Evolutionary conservation across 2,329 filamentous ascomycete genomes (phyloP).

Genomic region (Colletotrichum lupini): DNA sequence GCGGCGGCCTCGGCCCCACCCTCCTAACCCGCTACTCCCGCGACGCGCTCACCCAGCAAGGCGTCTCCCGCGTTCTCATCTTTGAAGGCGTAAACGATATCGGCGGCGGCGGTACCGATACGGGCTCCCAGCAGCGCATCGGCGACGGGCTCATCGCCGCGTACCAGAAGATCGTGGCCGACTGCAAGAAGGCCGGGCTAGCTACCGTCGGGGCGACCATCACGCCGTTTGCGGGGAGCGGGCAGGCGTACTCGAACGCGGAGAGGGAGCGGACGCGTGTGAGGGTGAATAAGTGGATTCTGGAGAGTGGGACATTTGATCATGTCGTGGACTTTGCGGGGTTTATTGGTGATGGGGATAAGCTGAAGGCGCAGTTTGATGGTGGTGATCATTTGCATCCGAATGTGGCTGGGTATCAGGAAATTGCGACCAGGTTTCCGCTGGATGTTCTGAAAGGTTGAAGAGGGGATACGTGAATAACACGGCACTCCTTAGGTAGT

Average conservation of each 20-base stretch:
- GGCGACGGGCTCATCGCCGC: constrained; percentile 65
- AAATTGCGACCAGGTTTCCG: constrained; percentile 68
- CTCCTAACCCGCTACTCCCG: constrained; percentile 70
- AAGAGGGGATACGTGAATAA: background rate
- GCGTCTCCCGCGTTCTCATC: constrained; percentile 70
- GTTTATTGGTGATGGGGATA: constrained; percentile 62
- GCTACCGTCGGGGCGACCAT: constrained; percentile 73
- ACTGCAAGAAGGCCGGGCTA: constrained; percentile 65
- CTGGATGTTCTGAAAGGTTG: constrained; percentile 59
- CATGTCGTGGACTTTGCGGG: constrained; percentile 72
- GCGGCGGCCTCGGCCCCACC: constrained; percentile 71
- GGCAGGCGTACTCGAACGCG: constrained; percentile 65
- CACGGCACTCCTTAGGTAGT: background rate
- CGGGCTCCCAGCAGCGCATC: constrained; percentile 58
- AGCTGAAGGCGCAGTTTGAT: constrained; percentile 63
- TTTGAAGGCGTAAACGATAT: constrained; percentile 80
- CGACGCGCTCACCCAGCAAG: constrained; percentile 69
- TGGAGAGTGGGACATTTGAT: constrained; percentile 65
- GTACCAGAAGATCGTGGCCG: constrained; percentile 66
- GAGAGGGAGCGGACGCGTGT: constrained; percentile 66
- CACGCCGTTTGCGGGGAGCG: constrained; percentile 67
- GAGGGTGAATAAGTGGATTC: constrained; percentile 71
- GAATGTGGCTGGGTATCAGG: constrained; percentile 68
- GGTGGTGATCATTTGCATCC: constrained; percentile 75
- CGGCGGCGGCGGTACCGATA: constrained; percentile 59